These are phyloP conservation scores for Protea cynaroides DNA, from an alignment of 164 flowering plant genomes.

Conservation along the genomic window DNA sequence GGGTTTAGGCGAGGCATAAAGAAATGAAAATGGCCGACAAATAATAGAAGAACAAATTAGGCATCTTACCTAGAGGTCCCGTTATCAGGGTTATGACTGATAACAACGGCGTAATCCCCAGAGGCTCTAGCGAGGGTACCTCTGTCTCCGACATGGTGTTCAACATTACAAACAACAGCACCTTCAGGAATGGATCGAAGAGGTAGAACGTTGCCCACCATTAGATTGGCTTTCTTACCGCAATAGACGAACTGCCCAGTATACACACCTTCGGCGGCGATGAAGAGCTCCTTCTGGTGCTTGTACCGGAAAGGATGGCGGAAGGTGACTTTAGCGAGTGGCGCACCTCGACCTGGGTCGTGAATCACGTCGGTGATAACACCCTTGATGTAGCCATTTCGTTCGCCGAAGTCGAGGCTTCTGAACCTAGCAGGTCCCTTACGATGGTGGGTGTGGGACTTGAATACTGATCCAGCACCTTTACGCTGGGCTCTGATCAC, in stretches of 20 bases:
- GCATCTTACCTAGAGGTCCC: slow-evolving; percentile 46
- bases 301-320: slow-evolving; percentile 59
- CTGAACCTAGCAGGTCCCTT: slow-evolving; percentile 62
- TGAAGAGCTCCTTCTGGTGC: slow-evolving; percentile 63
- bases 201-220: slow-evolving; percentile 57
- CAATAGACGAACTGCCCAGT: slow-evolving; percentile 56
- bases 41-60: not conserved
- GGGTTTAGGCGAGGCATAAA: not conserved
- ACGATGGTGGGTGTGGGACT: slow-evolving; percentile 64
- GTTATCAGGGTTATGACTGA: slow-evolving; percentile 59
- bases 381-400: slow-evolving; percentile 58
- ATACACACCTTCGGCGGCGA: slow-evolving; percentile 65
- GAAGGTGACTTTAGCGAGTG: slow-evolving; percentile 49
- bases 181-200: slow-evolving; percentile 54
- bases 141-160: slow-evolving; percentile 64
- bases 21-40: not conserved
- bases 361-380: slow-evolving; percentile 58
- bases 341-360: slow-evolving; percentile 69
- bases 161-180: slow-evolving; percentile 65
- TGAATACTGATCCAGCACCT: slow-evolving; percentile 65
- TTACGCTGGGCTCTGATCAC: slow-evolving; percentile 62
- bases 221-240: slow-evolving; percentile 49
- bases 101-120: slow-evolving; percentile 62
- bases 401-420: slow-evolving; percentile 54
- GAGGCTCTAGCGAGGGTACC: slow-evolving; percentile 53